Evolutionary conservation across 2,329 filamentous ascomycete species (phyloP).

Genomic region (Dactylella cylindrospora): DNA sequence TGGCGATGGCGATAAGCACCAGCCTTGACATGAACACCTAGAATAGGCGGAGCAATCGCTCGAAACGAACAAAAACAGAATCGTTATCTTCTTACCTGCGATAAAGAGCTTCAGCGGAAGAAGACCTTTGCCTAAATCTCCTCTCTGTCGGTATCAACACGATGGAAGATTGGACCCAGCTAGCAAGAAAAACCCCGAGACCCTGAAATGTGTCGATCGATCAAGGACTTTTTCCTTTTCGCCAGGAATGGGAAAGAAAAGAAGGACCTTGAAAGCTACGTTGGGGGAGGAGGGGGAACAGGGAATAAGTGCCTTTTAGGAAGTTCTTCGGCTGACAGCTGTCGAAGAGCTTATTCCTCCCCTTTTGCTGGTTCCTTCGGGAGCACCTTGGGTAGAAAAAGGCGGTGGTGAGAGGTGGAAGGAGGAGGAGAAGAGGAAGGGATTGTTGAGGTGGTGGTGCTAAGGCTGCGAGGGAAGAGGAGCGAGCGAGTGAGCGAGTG

Average conservation of each 20-base stretch:
- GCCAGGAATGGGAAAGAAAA: neutral
- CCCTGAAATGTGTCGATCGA: constrained; percentile 27
- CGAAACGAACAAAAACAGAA: no score
- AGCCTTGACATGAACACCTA: no score
- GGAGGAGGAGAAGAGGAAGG: constrained; percentile 34
- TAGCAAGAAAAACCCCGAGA: constrained; percentile 22
- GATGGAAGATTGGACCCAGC: constrained; percentile 29
- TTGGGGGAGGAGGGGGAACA: constrained; percentile 15
- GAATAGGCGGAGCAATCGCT: no score
- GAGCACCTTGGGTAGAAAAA: constrained; percentile 38
- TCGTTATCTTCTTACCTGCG: no score
- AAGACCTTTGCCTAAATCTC: constrained; percentile 16
- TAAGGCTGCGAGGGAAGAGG: constrained; percentile 15
- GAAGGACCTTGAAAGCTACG: constrained; percentile 9
- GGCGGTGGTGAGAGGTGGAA: no score
- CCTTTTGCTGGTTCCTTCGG: constrained; percentile 28
- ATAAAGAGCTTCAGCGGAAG: neutral
- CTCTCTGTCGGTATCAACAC: constrained; percentile 25
- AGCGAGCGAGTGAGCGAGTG: neutral
- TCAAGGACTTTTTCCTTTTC: constrained; percentile 34
- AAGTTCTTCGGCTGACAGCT: constrained; percentile 43
- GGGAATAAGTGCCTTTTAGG: no score
- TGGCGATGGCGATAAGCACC: no score
- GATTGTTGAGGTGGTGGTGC: constrained; percentile 23
- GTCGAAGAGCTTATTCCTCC: constrained; percentile 43